A percentile compares a stretch with the other conserved stretches of the same genome.
These are phyloP conservation scores for Euryodendron excelsum DNA, from an alignment of 148 eudicot genomes.

Conservation along the genomic window DNA sequence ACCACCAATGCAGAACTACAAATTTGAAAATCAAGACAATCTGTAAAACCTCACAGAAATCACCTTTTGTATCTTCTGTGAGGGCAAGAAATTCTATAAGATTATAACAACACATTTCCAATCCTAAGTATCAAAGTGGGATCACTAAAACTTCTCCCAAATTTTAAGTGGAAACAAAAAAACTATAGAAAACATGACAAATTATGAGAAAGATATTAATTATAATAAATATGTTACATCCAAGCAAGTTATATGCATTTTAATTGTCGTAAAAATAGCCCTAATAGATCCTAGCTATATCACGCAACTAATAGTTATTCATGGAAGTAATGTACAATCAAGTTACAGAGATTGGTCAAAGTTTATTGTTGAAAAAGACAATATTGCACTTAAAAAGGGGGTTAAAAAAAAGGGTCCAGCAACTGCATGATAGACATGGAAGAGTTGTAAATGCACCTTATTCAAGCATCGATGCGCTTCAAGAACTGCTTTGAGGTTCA, in stretches of 20 bases:
- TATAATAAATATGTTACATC: background rate
- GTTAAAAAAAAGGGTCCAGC: background rate
- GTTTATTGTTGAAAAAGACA: background rate
- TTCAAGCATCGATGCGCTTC: slow-evolving; percentile 95
- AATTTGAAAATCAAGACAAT: background rate
- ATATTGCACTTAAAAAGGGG: background rate
- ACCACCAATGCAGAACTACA: background rate
- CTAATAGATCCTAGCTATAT: background rate
- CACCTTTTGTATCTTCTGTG: background rate
- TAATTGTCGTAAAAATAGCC: background rate
- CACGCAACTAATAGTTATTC: background rate
- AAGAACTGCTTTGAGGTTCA: slow-evolving; percentile 87
- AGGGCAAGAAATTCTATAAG: background rate
- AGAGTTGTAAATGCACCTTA: slow-evolving; percentile 46
- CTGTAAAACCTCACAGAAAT: background rate
- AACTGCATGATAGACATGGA: slow-evolving; percentile 10
- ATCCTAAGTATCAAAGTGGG: background rate
- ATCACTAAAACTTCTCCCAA: background rate
- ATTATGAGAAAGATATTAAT: background rate
- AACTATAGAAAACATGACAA: no score
- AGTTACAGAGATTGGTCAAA: background rate
- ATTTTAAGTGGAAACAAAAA: background rate
- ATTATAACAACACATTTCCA: background rate
- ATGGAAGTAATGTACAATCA: no score
- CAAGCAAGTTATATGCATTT: background rate